A percentile compares a stretch with the other conserved stretches of the same genome.
Evolutionary conservation across 106 monocot species (phyloP).

Genomic region (Platanthera guangdongensis): DNA sequence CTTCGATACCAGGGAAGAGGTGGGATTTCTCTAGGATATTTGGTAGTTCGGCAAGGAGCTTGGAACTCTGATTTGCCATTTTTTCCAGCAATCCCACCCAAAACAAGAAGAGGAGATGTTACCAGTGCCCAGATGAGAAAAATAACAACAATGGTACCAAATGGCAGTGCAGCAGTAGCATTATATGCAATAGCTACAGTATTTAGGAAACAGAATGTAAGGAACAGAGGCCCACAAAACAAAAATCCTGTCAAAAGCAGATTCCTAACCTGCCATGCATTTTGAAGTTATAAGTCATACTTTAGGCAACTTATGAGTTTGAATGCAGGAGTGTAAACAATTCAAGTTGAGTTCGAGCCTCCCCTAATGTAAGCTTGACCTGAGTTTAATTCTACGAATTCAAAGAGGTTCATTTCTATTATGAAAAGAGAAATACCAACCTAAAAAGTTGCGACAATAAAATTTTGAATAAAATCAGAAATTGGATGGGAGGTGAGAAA

Average conservation of each 20-base stretch:
- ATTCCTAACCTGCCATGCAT: conserved; percentile 14
- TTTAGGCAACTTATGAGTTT: too few relatives aligned
- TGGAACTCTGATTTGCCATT: conserved; percentile 23
- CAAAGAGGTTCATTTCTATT: too few relatives aligned
- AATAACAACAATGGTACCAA: conserved; percentile 24
- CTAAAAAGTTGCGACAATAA: too few relatives aligned
- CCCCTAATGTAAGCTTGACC: too few relatives aligned
- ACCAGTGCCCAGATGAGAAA: conserved; percentile 49
- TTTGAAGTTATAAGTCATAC: background rate
- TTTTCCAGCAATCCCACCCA: conserved; percentile 25
- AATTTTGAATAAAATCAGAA: too few relatives aligned
- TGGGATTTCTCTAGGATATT: conserved; percentile 23
- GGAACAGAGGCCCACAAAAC: conserved; percentile 56
- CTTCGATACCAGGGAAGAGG: conserved; percentile 17
- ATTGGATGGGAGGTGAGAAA: too few relatives aligned
- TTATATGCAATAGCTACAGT: conserved; percentile 49
- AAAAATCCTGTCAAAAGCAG: conserved; percentile 29
- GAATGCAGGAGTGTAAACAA: too few relatives aligned
- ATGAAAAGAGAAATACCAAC: too few relatives aligned
- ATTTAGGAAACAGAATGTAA: conserved; percentile 61
- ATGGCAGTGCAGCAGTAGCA: conserved; percentile 21
- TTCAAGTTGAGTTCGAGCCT: too few relatives aligned
- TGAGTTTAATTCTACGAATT: too few relatives aligned
- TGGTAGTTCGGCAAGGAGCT: conserved; percentile 19
- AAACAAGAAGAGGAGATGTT: conserved; percentile 20